Evolutionary conservation across 257 asterid genomes (phyloP).

Genomic region (Asclepias syriaca): DNA sequence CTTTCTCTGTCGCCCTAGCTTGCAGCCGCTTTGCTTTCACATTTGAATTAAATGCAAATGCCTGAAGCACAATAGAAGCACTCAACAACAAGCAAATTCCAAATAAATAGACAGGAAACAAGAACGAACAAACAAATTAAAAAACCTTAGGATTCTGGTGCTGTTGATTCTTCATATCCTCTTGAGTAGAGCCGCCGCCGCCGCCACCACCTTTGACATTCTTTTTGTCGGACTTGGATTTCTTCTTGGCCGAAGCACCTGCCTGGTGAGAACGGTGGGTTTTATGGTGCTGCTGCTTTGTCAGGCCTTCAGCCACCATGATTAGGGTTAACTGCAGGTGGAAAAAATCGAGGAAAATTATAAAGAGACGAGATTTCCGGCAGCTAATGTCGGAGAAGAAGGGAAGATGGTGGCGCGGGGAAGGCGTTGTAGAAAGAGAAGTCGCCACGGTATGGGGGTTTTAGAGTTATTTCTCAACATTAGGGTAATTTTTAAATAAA

Average conservation of each 20-base stretch:
- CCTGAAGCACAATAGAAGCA: constrained; percentile 32
- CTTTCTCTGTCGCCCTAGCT: constrained; percentile 82
- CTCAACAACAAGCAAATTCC: neutral
- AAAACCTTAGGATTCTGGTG: constrained; percentile 39
- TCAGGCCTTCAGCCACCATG: constrained; percentile 26
- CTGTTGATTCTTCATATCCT: constrained; percentile 49
- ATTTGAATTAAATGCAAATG: constrained; percentile 68
- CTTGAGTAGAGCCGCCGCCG: constrained; percentile 20
- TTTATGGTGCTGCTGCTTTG: constrained; percentile 56
- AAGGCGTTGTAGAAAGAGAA: too few species aligned
- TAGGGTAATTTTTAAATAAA: too few species aligned
- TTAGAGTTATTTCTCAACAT: too few species aligned
- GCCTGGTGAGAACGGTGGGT: constrained; percentile 62
- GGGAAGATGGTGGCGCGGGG: neutral
- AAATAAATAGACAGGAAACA: neutral
- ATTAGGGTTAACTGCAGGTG: neutral
- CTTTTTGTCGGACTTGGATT: constrained; percentile 38
- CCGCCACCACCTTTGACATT: constrained; percentile 12
- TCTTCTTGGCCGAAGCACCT: constrained; percentile 81
- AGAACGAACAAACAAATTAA: neutral
- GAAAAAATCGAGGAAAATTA: neutral
- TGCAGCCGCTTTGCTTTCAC: constrained; percentile 85
- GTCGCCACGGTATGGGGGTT: too few species aligned
- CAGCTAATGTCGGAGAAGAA: neutral
- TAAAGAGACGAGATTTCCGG: neutral